A percentile compares a stretch with the other conserved stretches of the same genome.
Conservation (phyloP, 1,284 basidiomycete genomes). For the Vanrija humicola region DNA sequence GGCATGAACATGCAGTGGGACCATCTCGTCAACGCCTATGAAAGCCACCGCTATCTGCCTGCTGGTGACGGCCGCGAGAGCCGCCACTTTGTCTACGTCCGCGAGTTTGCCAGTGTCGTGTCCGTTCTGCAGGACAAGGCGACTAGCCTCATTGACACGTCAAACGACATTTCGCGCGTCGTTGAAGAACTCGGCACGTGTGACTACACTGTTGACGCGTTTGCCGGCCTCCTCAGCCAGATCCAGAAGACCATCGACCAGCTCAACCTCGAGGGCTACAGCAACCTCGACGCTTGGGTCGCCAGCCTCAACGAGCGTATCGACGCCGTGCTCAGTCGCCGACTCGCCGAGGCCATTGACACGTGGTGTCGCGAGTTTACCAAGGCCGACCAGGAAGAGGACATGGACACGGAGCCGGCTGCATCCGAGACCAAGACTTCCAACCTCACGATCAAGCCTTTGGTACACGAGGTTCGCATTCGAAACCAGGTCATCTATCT, state of each 20-base stretch:
- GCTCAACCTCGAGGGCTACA: constrained; percentile 92
- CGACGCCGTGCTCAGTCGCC: constrained; percentile 72
- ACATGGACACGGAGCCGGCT: constrained; percentile 65
- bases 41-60: constrained; percentile 68
- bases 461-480: constrained; percentile 92
- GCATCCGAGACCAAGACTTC: constrained; percentile 7
- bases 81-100: constrained; percentile 85
- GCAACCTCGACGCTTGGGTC: constrained; percentile 97
- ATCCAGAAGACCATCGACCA: constrained; percentile 90
- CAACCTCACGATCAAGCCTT: constrained; percentile 59
- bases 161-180: constrained; percentile 75
- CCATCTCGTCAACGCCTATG: constrained; percentile 88
- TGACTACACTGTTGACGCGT: constrained; percentile 74
- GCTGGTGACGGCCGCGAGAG: constrained; percentile 71
- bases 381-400: constrained; percentile 60
- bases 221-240: constrained; percentile 69
- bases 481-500: constrained; percentile 98
- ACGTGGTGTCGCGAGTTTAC: constrained; percentile 86
- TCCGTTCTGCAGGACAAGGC: constrained; percentile 92
- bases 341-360: constrained; percentile 73
- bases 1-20: constrained; percentile 95
- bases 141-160: constrained; percentile 85
- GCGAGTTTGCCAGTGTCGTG: constrained; percentile 89
- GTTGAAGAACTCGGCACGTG: constrained; percentile 86
- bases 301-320: constrained; percentile 81